Percentiles rank a stretch among this genome's conserved stretches.
phyloP scores from a whole-genome alignment of 768 basidiomycete species.

The Amanita jacksonii region DNA sequence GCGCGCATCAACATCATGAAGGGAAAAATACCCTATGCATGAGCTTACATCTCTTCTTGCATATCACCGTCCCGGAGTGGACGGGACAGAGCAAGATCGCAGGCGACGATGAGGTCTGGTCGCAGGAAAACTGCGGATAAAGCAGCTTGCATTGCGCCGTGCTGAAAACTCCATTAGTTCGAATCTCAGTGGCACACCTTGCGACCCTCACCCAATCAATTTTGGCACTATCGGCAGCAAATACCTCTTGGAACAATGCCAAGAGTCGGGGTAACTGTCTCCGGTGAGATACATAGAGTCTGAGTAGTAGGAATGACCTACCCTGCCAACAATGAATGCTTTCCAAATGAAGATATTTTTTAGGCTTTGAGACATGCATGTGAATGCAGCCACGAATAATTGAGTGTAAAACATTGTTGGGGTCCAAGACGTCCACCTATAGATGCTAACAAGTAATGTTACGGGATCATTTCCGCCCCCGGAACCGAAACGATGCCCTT shows the following conservation, averaged over 20 bases:
- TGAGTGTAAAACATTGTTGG: conserved; percentile 60
- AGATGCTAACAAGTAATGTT: conserved; percentile 43
- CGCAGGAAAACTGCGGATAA: conserved; percentile 6
- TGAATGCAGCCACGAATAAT: conserved; percentile 51
- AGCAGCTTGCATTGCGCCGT: conserved; percentile 17
- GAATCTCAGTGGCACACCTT: not conserved
- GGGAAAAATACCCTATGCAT: not conserved
- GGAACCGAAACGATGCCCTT: conserved; percentile 53
- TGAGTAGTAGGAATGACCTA: conserved; percentile 24
- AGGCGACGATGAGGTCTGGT: conserved; percentile 6
- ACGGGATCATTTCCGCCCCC: conserved; percentile 46
- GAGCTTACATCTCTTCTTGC: conserved; percentile 1
- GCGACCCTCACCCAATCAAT: conserved; percentile 48
- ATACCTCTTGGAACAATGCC: conserved; percentile 39
- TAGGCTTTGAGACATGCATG: conserved; percentile 46
- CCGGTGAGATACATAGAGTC: not conserved
- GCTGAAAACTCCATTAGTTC: conserved; percentile 15
- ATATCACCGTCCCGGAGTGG: not conserved
- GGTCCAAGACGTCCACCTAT: conserved; percentile 57
- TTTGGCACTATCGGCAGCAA: conserved; percentile 41
- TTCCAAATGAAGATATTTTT: conserved; percentile 45
- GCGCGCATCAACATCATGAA: not conserved
- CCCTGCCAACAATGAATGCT: conserved; percentile 63
- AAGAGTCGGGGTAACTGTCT: conserved; percentile 54
- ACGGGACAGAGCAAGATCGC: conserved; percentile 7